phyloP scores from a whole-genome alignment of 2,329 filamentous ascomycete species.

The Aspergillus uvarum region DNA sequence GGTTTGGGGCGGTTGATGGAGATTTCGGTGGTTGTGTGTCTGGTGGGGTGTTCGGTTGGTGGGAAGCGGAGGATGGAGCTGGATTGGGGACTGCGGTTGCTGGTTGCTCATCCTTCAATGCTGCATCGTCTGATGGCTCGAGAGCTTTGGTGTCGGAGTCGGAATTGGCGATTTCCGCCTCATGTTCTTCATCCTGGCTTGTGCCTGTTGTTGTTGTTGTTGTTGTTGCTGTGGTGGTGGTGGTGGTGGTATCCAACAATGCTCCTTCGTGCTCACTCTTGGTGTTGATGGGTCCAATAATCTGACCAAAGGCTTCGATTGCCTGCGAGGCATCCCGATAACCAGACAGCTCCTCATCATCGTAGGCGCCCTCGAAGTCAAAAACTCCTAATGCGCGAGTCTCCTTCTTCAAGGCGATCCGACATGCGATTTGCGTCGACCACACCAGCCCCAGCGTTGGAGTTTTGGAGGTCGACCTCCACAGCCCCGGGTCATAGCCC shows the following conservation, averaged over 20 bases:
- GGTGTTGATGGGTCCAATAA: no score
- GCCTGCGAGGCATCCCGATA: not conserved
- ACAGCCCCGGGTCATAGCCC: slow-evolving; percentile 12
- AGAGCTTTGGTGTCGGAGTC: not conserved
- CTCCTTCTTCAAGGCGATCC: slow-evolving; percentile 76
- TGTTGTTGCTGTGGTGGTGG: no score
- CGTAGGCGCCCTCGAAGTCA: not conserved
- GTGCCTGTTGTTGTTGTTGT: not conserved
- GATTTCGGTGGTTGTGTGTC: not conserved
- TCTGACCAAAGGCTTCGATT: no score
- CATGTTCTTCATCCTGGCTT: not conserved
- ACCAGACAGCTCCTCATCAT: not conserved
- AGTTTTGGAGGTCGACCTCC: slow-evolving; percentile 62
- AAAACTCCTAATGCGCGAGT: slow-evolving; percentile 47
- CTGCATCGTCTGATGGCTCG: no score
- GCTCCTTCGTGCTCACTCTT: no score
- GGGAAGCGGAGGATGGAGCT: not conserved
- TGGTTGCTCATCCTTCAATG: not conserved
- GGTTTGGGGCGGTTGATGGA: not conserved
- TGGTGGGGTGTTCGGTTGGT: not conserved
- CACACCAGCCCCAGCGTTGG: slow-evolving; percentile 85
- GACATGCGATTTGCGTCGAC: slow-evolving; percentile 82
- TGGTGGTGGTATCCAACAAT: no score
- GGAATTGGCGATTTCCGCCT: not conserved
- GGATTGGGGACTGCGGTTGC: not conserved